Evolutionary conservation across 2,329 filamentous ascomycete genomes (phyloP).

Genomic region (Penicillium digitatum): DNA sequence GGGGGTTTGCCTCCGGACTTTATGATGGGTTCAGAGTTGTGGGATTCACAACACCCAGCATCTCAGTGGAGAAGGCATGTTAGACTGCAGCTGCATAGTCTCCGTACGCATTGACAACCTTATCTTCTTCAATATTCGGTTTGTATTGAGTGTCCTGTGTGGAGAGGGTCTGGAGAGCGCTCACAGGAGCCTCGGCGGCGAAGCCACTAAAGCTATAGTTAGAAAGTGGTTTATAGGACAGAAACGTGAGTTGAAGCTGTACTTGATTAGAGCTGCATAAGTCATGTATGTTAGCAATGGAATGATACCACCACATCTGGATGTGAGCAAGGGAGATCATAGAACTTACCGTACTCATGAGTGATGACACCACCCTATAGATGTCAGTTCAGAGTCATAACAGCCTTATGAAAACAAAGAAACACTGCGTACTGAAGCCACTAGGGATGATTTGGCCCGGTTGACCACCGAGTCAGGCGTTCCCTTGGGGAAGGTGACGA

Average conservation of each 20-base stretch:
- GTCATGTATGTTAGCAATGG: slow-evolving; percentile 13
- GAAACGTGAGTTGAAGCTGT: slow-evolving; percentile 15
- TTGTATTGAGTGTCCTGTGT: slow-evolving; percentile 58
- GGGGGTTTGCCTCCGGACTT: background rate
- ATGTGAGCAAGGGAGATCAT: slow-evolving; percentile 27
- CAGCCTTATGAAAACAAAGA: background rate
- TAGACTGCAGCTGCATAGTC: slow-evolving; percentile 14
- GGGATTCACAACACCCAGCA: background rate
- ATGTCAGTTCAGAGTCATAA: slow-evolving; percentile 13
- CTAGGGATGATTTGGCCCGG: slow-evolving; percentile 67
- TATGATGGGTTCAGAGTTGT: slow-evolving; percentile 1
- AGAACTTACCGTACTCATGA: slow-evolving; percentile 68
- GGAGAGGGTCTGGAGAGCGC: slow-evolving; percentile 64
- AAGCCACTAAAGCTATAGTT: slow-evolving; percentile 59
- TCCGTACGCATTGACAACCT: slow-evolving; percentile 54
- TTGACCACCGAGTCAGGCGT: slow-evolving; percentile 65
- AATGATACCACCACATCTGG: background rate
- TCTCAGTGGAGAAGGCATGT: background rate
- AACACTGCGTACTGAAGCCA: slow-evolving; percentile 52
- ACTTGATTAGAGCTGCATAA: slow-evolving; percentile 42
- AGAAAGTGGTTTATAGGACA: background rate
- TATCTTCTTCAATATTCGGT: slow-evolving; percentile 72
- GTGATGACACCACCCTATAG: slow-evolving; percentile 66
- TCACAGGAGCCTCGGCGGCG: slow-evolving; percentile 66
- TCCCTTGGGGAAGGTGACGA: slow-evolving; percentile 70